These are phyloP conservation scores for Ceratocystis papillata DNA, from an alignment of 2,329 filamentous ascomycete species.

Conservation along the genomic window DNA sequence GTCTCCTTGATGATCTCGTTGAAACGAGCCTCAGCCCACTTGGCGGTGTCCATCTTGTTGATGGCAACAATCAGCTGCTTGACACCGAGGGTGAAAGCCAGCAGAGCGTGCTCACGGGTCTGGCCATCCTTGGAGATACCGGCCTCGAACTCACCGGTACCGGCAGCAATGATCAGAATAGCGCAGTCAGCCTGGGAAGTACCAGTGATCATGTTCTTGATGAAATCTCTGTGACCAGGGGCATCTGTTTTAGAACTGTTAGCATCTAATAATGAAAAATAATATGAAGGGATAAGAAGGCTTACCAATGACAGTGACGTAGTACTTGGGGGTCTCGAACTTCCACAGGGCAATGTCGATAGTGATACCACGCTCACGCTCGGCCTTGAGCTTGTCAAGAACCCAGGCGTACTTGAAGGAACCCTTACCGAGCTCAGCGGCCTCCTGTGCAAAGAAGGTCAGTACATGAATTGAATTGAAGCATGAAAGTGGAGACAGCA, in stretches of 20 bases:
- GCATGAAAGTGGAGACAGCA: slow-evolving; percentile 14
- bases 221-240: slow-evolving; percentile 99
- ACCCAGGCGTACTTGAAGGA: slow-evolving; percentile 99
- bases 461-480: slow-evolving; percentile 22
- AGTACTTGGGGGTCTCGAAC: slow-evolving; percentile 98
- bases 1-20: slow-evolving; percentile 99
- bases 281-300: slow-evolving; percentile 26
- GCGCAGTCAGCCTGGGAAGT: slow-evolving; percentile 99
- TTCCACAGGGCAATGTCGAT: slow-evolving; percentile 99
- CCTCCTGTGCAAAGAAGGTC: slow-evolving; percentile 55
- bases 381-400: slow-evolving; percentile 99
- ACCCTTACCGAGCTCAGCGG: slow-evolving; percentile 97
- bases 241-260: slow-evolving; percentile 50
- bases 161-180: slow-evolving; percentile 98
- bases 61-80: slow-evolving; percentile 99
- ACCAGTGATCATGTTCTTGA: slow-evolving; percentile 99
- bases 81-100: slow-evolving; percentile 99
- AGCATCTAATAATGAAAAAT: not conserved
- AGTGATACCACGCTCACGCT: slow-evolving; percentile 99
- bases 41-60: slow-evolving; percentile 99
- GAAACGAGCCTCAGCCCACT: slow-evolving; percentile 95
- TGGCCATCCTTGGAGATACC: slow-evolving; percentile 99
- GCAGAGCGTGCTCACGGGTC: slow-evolving; percentile 99
- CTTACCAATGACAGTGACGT: slow-evolving; percentile 93
- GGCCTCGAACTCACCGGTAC: slow-evolving; percentile 99